Conservation (phyloP, 805 yeast species). For the Ogataea populi-albae region DNA sequence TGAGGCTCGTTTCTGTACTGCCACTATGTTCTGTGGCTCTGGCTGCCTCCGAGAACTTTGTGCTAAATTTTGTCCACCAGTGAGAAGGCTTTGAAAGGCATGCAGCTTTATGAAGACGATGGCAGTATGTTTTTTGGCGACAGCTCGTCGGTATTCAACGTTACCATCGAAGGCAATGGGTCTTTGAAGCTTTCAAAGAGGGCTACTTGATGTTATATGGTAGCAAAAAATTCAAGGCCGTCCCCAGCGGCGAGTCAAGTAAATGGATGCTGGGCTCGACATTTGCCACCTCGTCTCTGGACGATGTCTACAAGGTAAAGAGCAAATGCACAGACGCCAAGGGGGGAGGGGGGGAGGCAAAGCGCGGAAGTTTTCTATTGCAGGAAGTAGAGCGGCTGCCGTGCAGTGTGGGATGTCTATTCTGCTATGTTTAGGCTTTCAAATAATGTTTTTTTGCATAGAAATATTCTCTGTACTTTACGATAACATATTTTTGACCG, state of each 20-base stretch:
- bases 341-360: no score
- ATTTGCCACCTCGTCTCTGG: not conserved
- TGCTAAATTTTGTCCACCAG: not conserved
- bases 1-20: no score
- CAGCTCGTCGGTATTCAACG: not conserved
- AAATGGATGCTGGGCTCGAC: conserved; percentile 1
- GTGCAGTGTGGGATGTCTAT: not conserved
- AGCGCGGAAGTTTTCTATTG: not conserved
- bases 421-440: not conserved
- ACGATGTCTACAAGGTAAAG: conserved; percentile 1
- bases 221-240: not conserved
- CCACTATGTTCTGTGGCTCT: not conserved
- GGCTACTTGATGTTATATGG: not conserved
- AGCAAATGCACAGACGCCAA: not conserved
- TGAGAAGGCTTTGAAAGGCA: not conserved
- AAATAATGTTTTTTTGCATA: no score
- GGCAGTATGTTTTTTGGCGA: not conserved
- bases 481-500: no score
- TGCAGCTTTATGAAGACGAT: not conserved
- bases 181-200: not conserved
- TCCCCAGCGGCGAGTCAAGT: not conserved
- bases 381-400: not conserved
- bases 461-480: no score
- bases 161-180: not conserved
- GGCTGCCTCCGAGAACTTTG: conserved; percentile 1